Base-by-base conservation (phyloP, 2,329 filamentous ascomycete genomes). In the Trichophyton verrucosum region DNA sequence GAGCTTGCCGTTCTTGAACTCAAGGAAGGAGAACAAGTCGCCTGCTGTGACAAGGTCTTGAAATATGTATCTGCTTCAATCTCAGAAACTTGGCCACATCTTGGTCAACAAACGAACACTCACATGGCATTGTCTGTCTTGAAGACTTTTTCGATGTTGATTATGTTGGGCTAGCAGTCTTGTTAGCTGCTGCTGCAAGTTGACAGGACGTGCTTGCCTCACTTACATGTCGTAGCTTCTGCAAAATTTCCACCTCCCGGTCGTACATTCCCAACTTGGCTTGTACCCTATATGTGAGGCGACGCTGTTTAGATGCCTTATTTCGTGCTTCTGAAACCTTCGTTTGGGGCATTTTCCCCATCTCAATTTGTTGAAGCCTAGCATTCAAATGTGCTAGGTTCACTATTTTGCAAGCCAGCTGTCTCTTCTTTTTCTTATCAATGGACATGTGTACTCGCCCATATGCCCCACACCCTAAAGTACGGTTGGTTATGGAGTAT, bases 21-120 rank as follows among this genome's bases (percentile, higher is more conserved):
- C 77, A 15, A 84, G 71, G 63, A 80, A 84, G 0, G 83, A 85
- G 64, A 83, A 81, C 1, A 86, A 73, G 65, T 86, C 83, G 13
- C 83, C 83, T 5, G 77, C 82, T 1, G 81, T 80, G 56, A 84
- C 69, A 8, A 86, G 75, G 51, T 85, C 83, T 67, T 83, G 78
- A 62, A 86, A 82, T 60, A 86, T 80, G 67, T 83, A 86, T 17
- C 80, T 81, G 61, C 30, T 51, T 36, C 5, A 3, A 15, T n/a
- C n/a, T 67, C 57, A 70, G 67, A 38, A 24, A 36, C 44, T 20
- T 42, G 42, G 17, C 22, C 30, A 9, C 33, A 38, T 17, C 17
- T 46, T 15, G 11, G 1, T 60, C 22, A 30, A 17, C 33, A n/a
- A 1, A 33, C 1, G 13, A 47, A 17, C 4, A 67, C 75, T 69